Evolutionary conservation across 495 filamentous ascomycete species (phyloP).

Genomic region (Lasiosphaeriaceae sp.): DNA sequence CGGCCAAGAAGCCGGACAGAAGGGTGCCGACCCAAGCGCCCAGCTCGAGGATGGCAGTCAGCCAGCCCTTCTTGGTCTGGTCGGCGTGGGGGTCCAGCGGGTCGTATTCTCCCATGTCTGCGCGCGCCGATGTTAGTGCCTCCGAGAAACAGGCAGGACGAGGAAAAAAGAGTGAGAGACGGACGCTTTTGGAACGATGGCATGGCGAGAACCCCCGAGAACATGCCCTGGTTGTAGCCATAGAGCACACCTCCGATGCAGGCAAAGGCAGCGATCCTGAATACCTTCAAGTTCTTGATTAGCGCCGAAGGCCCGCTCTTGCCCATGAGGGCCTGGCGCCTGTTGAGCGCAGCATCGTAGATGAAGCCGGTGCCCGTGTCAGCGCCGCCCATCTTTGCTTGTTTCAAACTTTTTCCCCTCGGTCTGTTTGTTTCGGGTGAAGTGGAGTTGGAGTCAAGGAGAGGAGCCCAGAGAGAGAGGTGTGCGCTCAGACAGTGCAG

Average conservation of each 20-base stretch:
- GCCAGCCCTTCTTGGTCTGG: constrained; percentile 68
- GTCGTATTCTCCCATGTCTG: constrained; percentile 63
- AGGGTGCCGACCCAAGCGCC: constrained; percentile 80
- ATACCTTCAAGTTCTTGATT: constrained; percentile 66
- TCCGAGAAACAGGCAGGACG: not conserved
- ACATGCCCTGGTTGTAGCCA: constrained; percentile 78
- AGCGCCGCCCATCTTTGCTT: constrained; percentile 30
- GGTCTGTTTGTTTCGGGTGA: not conserved
- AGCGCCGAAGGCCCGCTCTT: constrained; percentile 60
- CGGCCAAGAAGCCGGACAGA: constrained; percentile 70
- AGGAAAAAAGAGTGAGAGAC: constrained; percentile 8
- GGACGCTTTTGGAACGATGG: constrained; percentile 47
- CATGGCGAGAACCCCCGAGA: constrained; percentile 68
- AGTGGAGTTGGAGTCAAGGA: not conserved
- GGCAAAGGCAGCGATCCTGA: constrained; percentile 70
- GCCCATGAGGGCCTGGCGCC: constrained; percentile 62
- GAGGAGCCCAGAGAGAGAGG: not conserved
- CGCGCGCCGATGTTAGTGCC: not conserved
- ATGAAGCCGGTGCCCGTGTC: constrained; percentile 34
- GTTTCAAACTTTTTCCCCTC: not conserved
- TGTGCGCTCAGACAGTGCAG: not conserved
- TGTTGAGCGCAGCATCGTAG: constrained; percentile 61
- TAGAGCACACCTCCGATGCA: constrained; percentile 68
- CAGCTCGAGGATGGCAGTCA: constrained; percentile 76
- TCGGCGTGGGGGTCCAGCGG: constrained; percentile 41